A percentile compares a stretch with the other conserved stretches of the same genome.
Conservation (phyloP, 345 rosid species). For the Arabis hirsuta region DNA sequence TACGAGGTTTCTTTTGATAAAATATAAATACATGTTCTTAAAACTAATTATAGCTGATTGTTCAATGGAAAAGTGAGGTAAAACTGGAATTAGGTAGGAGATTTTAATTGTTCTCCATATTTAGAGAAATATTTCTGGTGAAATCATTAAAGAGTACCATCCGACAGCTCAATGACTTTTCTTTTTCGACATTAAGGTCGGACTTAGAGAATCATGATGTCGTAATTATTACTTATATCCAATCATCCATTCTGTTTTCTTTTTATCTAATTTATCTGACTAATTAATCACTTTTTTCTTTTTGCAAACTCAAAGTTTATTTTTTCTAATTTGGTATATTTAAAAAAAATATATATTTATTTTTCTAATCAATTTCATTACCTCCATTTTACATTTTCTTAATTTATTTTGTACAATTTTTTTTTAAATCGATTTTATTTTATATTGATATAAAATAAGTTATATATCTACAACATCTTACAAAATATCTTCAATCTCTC, state of each 20-base stretch:
- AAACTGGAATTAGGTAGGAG: constrained; percentile 32
- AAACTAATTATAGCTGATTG: neutral
- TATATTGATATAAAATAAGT: neutral
- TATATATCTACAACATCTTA: too few relatives aligned
- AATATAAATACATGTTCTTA: constrained; percentile 11
- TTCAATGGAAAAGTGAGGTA: constrained; percentile 11
- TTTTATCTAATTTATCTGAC: constrained; percentile 3
- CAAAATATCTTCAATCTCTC: too few relatives aligned
- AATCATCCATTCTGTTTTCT: constrained; percentile 19
- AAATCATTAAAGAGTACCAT: constrained; percentile 44
- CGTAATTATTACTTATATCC: constrained; percentile 40
- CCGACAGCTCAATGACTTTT: constrained; percentile 48
- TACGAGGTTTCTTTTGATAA: constrained; percentile 31
- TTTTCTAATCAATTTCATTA: neutral
- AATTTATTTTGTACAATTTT: neutral
- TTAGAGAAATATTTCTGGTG: constrained; percentile 37
- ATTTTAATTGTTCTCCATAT: constrained; percentile 3
- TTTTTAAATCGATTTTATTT: neutral
- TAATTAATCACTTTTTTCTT: neutral
- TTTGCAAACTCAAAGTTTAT: neutral
- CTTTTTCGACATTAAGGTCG: constrained; percentile 44
- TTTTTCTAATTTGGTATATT: constrained; percentile 20
- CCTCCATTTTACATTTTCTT: neutral
- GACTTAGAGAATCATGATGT: constrained; percentile 40
- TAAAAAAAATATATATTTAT: neutral